Percentiles rank a stretch among this genome's conserved stretches.
These are phyloP conservation scores for Epicoccum sorghinum DNA, from an alignment of 2,329 filamentous ascomycete species.

Conservation along the genomic window DNA sequence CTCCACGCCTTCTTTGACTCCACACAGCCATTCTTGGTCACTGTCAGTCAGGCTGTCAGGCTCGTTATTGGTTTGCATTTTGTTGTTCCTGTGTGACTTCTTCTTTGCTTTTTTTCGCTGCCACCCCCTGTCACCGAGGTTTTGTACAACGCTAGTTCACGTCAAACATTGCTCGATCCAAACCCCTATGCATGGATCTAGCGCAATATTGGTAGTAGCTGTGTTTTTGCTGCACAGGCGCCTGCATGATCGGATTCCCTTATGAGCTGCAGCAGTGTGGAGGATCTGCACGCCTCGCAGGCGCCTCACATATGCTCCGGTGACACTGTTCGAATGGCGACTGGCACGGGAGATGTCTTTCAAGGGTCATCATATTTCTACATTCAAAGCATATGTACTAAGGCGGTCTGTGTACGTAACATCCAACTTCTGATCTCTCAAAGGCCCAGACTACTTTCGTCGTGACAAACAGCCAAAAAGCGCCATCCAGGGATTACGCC, in stretches of 20 bases:
- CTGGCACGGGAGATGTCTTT: too few species aligned
- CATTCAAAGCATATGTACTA: slow-evolving; percentile 1
- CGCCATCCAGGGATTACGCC: slow-evolving; percentile 3
- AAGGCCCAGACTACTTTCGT: neutral
- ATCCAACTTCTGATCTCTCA: neutral
- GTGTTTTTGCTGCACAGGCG: neutral
- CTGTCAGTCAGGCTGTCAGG: neutral
- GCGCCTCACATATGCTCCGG: slow-evolving; percentile 7
- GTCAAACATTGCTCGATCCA: neutral
- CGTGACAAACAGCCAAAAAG: slow-evolving; percentile 7
- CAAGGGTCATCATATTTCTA: neutral
- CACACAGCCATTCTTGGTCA: neutral
- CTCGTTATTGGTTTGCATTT: neutral
- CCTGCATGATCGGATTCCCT: neutral
- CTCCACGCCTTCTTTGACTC: neutral
- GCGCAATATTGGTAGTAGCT: neutral
- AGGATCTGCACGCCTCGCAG: slow-evolving; percentile 15
- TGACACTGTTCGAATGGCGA: too few species aligned
- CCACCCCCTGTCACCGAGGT: neutral
- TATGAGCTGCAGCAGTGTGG: slow-evolving; percentile 1
- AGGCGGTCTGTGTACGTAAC: neutral
- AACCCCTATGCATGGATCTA: neutral
- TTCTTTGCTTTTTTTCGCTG: slow-evolving; percentile 1
- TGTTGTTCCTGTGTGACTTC: neutral
- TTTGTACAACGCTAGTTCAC: slow-evolving; percentile 5